Evolutionary conservation across 768 basidiomycete species (phyloP).

Genomic region (Russula griseocarnosa): DNA sequence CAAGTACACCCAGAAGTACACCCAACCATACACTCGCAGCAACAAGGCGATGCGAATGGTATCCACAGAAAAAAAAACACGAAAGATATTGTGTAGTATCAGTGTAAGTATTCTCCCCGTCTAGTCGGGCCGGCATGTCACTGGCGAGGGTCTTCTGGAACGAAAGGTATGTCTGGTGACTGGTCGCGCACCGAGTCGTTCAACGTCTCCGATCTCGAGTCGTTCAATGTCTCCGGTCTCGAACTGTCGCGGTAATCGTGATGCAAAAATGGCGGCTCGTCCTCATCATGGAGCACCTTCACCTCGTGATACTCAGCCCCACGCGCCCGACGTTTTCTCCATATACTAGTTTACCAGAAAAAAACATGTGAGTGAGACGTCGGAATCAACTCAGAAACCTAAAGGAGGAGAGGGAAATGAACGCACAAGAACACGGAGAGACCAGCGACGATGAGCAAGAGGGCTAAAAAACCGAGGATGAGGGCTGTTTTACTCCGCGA

Average conservation of each 20-base stretch:
- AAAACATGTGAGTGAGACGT: neutral
- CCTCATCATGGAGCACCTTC: conserved; percentile 2
- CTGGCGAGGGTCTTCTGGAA: neutral
- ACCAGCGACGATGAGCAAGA: conserved; percentile 40
- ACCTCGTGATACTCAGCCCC: conserved; percentile 11
- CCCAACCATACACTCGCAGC: neutral
- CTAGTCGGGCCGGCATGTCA: too few species aligned
- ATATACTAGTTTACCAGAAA: conserved; percentile 18
- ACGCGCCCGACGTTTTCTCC: conserved; percentile 20
- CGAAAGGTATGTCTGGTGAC: too few species aligned
- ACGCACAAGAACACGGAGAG: conserved; percentile 39
- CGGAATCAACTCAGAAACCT: neutral
- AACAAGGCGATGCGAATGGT: neutral
- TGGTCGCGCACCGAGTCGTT: neutral
- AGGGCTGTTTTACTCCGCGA: conserved; percentile 44
- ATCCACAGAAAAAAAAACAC: neutral
- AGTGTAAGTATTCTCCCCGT: neutral
- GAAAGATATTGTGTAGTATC: neutral
- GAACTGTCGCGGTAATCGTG: neutral
- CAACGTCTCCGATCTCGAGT: neutral
- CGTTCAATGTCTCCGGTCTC: neutral
- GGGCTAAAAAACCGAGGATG: conserved; percentile 46
- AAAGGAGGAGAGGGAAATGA: neutral
- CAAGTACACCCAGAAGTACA: too few species aligned
- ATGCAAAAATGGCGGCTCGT: conserved; percentile 5